phyloP scores from a whole-genome alignment of 768 basidiomycete species.

The Coprinopsis sp. region DNA sequence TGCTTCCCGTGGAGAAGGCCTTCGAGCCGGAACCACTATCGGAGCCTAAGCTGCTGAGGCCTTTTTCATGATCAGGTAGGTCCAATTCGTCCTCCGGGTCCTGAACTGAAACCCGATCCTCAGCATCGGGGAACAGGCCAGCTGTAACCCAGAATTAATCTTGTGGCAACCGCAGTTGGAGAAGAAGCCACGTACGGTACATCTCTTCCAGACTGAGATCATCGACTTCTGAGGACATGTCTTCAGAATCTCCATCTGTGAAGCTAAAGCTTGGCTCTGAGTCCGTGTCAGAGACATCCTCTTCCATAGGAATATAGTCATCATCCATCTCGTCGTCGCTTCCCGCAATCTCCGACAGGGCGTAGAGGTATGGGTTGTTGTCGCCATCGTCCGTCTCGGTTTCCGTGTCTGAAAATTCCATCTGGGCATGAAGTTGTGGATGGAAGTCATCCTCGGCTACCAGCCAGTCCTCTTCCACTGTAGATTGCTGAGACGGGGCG shows the following conservation, averaged over 20 bases:
- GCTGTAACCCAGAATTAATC: background rate
- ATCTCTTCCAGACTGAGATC: slow-evolving; percentile 15
- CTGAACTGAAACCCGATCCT: slow-evolving; percentile 19
- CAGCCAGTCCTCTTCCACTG: too few relatives aligned
- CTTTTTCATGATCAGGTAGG: slow-evolving; percentile 12
- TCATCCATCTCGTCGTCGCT: slow-evolving; percentile 19
- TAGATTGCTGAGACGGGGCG: too few relatives aligned
- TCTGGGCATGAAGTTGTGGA: too few relatives aligned
- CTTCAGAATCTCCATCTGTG: slow-evolving; percentile 35
- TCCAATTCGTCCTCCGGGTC: slow-evolving; percentile 17
- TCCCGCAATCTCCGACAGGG: too few relatives aligned
- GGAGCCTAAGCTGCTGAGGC: too few relatives aligned
- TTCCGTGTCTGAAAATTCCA: too few relatives aligned
- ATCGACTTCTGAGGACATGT: slow-evolving; percentile 22
- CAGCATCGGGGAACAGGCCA: background rate
- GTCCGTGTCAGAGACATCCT: slow-evolving; percentile 9
- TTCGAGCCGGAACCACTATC: too few relatives aligned
- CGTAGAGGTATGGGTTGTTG: too few relatives aligned
- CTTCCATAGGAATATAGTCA: slow-evolving; percentile 8
- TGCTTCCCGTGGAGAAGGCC: too few relatives aligned
- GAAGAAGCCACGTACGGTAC: background rate
- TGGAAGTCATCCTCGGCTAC: too few relatives aligned
- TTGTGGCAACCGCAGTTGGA: too few relatives aligned
- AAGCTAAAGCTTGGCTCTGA: background rate
- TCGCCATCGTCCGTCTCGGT: too few relatives aligned